phyloP scores from a whole-genome alignment of 2,329 filamentous ascomycete genomes.

The Talaromyces sp. region DNA sequence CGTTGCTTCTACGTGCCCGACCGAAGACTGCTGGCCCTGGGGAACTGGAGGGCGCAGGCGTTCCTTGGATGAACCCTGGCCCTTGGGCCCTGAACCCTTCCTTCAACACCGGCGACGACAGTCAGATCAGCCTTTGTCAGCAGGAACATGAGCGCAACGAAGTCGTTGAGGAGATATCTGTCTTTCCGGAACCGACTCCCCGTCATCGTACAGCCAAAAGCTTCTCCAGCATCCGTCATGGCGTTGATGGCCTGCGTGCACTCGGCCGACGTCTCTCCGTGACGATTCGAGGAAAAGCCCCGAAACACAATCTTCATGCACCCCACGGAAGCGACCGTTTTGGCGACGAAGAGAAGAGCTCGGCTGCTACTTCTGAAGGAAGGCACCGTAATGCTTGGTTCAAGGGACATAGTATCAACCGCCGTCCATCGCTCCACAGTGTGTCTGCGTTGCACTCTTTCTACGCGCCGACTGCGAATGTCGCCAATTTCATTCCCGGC shows the following conservation, averaged over 20 bases:
- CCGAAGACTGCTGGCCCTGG: slow-evolving; percentile 34
- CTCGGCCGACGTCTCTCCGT: slow-evolving; percentile 42
- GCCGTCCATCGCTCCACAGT: slow-evolving; percentile 36
- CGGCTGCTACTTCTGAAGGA: slow-evolving; percentile 21
- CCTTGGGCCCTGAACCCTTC: slow-evolving; percentile 15
- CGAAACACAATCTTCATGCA: slow-evolving; percentile 27
- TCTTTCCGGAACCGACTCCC: slow-evolving; percentile 31
- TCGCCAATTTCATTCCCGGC: slow-evolving; percentile 34
- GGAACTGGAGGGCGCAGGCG: slow-evolving; percentile 11
- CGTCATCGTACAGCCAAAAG: slow-evolving; percentile 38
- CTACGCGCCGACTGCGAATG: slow-evolving; percentile 29
- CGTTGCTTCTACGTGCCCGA: slow-evolving; percentile 36
- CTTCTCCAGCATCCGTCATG: slow-evolving; percentile 42
- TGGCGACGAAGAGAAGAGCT: slow-evolving; percentile 2
- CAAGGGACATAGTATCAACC: slow-evolving; percentile 31
- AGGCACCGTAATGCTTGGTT: slow-evolving; percentile 27
- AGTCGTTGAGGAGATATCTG: slow-evolving; percentile 32
- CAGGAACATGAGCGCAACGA: slow-evolving; percentile 27
- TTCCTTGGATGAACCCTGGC: slow-evolving; percentile 16
- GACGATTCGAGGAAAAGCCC: slow-evolving; percentile 37
- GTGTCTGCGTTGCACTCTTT: slow-evolving; percentile 34
- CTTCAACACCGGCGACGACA: slow-evolving; percentile 11
- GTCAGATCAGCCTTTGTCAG: slow-evolving; percentile 20
- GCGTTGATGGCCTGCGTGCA: slow-evolving; percentile 40
- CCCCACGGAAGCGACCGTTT: slow-evolving; percentile 5